A percentile compares a stretch with the other conserved stretches of the same genome.
Evolutionary conservation across 2,329 filamentous ascomycete species (phyloP).

Genomic region (Zasmidium angulare): DNA sequence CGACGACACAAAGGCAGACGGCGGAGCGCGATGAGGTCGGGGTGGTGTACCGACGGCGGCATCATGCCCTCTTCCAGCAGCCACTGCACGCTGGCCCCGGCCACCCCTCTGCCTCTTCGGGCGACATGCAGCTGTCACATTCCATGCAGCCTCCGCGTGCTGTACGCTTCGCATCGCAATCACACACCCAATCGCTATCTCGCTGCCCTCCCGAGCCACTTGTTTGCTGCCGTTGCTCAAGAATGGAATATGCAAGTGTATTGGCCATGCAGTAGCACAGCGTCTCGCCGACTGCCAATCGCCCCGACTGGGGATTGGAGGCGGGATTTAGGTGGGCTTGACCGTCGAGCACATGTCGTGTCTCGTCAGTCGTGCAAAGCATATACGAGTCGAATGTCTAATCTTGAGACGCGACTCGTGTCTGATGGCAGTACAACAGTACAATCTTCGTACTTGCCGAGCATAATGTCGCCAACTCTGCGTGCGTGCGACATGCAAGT

Average conservation of each 20-base stretch:
- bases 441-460: constrained; percentile 1
- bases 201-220: constrained; percentile 1
- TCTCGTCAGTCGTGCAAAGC: not conserved
- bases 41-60: not conserved
- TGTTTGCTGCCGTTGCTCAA: constrained; percentile 7
- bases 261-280: constrained; percentile 10
- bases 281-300: constrained; percentile 10
- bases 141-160: constrained; percentile 7
- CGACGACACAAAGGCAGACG: not conserved
- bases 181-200: constrained; percentile 8
- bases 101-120: constrained; percentile 6
- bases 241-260: constrained; percentile 9
- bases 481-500: not conserved
- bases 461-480: not conserved
- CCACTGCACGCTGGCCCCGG: constrained; percentile 2
- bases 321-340: too few relatives aligned
- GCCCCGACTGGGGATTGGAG: too few relatives aligned
- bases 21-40: too few relatives aligned
- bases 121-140: constrained; percentile 21
- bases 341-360: not conserved
- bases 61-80: constrained; percentile 7
- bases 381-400: constrained; percentile 1
- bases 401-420: constrained; percentile 12
- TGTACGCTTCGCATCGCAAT: constrained; percentile 4
- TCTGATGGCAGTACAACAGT: constrained; percentile 4